These are phyloP conservation scores for Discostella pseudostelligera DNA, from an alignment of 108 stramenopile species.

Conservation along the genomic window DNA sequence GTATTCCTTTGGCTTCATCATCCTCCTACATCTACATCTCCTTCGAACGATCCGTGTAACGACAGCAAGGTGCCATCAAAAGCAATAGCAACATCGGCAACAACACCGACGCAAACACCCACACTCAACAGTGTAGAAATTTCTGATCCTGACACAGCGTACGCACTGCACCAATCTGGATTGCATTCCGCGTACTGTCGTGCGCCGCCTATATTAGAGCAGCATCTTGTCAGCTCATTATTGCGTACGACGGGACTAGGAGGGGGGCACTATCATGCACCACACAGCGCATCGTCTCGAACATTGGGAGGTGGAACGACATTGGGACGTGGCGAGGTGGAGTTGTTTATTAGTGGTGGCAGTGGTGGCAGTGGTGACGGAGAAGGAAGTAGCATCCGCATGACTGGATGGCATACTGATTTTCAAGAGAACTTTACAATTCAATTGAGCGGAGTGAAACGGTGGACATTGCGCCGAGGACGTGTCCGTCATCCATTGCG, in stretches of 20 bases:
- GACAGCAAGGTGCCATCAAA: too few relatives aligned
- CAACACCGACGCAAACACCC: not conserved
- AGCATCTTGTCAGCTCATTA: slow-evolving; percentile 59
- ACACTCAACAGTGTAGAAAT: slow-evolving; percentile 71
- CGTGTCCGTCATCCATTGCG: slow-evolving; percentile 69
- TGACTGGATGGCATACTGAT: slow-evolving; percentile 87
- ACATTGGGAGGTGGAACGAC: slow-evolving; percentile 16
- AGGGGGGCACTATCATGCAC: slow-evolving; percentile 73
- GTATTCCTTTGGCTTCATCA: slow-evolving; percentile 67
- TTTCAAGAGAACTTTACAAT: slow-evolving; percentile 97
- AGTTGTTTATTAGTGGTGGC: slow-evolving; percentile 81
- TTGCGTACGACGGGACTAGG: slow-evolving; percentile 74
- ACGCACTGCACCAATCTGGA: slow-evolving; percentile 58
- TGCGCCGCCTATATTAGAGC: slow-evolving; percentile 83
- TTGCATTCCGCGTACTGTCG: slow-evolving; percentile 87
- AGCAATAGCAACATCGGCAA: not conserved
- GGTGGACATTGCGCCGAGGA: slow-evolving; percentile 78
- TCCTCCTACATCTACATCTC: slow-evolving; percentile 3
- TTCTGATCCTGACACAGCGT: slow-evolving; percentile 65
- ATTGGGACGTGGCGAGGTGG: slow-evolving; percentile 88
- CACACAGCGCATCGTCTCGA: slow-evolving; percentile 24
- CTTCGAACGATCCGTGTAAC: too few relatives aligned
- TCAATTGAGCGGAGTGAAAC: slow-evolving; percentile 79
- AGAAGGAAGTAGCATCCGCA: slow-evolving; percentile 24
- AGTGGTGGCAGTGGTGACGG: too few relatives aligned